These are phyloP conservation scores for Scutellaria barbata DNA, from an alignment of 257 asterid genomes.

Conservation along the genomic window DNA sequence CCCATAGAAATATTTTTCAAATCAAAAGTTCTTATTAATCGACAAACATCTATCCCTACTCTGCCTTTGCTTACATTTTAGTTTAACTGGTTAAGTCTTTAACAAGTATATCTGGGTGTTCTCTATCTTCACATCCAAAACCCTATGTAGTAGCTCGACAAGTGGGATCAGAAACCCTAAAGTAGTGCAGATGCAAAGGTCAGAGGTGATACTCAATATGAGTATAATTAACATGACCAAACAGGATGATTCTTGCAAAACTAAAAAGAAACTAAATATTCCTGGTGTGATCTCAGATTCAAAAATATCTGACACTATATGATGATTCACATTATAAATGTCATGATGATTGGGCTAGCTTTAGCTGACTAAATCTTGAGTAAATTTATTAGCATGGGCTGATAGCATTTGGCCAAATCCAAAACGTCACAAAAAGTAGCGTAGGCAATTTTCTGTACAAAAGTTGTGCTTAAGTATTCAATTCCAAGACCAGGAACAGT, in stretches of 20 bases:
- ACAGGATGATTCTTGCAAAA: not conserved
- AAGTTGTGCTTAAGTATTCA: not conserved
- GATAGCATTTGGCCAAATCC: not conserved
- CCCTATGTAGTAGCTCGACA: not conserved
- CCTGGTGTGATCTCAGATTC: not conserved
- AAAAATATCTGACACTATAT: no score
- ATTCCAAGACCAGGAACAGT: slow-evolving; percentile 1
- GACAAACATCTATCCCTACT: not conserved
- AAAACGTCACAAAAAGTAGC: not conserved
- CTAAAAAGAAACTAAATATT: not conserved
- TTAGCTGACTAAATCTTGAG: no score
- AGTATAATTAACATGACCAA: not conserved
- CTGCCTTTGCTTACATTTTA: not conserved
- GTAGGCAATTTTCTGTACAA: not conserved
- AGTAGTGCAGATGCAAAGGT: not conserved
- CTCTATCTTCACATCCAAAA: not conserved
- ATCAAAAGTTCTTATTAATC: not conserved
- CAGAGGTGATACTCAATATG: not conserved
- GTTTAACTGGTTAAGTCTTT: not conserved
- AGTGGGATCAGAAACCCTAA: not conserved
- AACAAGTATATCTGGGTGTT: not conserved
- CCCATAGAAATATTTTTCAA: not conserved
- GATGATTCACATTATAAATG: no score
- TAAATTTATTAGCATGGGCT: no score
- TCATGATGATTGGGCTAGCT: no score